phyloP scores from a whole-genome alignment of 176 grass and related monocot genomes.

The Poa pratensis region DNA sequence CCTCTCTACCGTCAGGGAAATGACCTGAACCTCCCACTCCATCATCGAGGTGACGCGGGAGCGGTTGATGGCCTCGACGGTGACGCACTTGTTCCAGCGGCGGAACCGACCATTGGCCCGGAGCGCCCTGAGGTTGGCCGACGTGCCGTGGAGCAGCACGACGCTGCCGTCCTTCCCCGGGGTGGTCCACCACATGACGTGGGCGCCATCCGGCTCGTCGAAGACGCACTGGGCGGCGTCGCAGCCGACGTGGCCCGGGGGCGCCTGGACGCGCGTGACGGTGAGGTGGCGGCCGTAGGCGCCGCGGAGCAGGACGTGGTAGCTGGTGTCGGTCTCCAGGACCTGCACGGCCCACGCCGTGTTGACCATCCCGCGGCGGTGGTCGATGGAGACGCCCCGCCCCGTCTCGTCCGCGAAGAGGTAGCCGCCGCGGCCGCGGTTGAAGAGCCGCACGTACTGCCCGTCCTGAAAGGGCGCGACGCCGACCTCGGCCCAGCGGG shows the following conservation, averaged over 20 bases:
- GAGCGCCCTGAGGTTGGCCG: slow-evolving; percentile 19
- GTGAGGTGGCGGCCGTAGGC: slow-evolving; percentile 48
- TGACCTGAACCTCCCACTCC: slow-evolving; percentile 50
- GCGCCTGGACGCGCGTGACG: not conserved
- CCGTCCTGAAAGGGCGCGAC: slow-evolving; percentile 48
- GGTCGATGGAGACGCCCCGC: slow-evolving; percentile 39
- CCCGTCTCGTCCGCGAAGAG: slow-evolving; percentile 42
- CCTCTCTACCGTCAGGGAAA: slow-evolving; percentile 33
- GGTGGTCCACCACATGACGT: slow-evolving; percentile 39
- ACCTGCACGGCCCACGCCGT: slow-evolving; percentile 48
- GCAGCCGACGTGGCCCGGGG: slow-evolving; percentile 36
- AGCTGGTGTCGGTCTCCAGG: slow-evolving; percentile 35
- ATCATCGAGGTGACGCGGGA: slow-evolving; percentile 44
- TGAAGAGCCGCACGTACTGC: slow-evolving; percentile 59
- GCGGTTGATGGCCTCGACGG: slow-evolving; percentile 31
- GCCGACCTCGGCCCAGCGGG: slow-evolving; percentile 1
- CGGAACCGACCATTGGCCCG: slow-evolving; percentile 43
- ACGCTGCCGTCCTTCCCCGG: slow-evolving; percentile 20
- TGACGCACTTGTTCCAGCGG: slow-evolving; percentile 36
- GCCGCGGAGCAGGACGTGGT: slow-evolving; percentile 46
- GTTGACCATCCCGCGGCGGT: slow-evolving; percentile 25
- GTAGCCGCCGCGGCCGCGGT: slow-evolving; percentile 48
- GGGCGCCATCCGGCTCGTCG: slow-evolving; percentile 12
- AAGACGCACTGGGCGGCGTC: slow-evolving; percentile 26
- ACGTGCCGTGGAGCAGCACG: slow-evolving; percentile 38